Base-by-base conservation (phyloP, 257 asterid species). In the Lantana camara region DNA sequence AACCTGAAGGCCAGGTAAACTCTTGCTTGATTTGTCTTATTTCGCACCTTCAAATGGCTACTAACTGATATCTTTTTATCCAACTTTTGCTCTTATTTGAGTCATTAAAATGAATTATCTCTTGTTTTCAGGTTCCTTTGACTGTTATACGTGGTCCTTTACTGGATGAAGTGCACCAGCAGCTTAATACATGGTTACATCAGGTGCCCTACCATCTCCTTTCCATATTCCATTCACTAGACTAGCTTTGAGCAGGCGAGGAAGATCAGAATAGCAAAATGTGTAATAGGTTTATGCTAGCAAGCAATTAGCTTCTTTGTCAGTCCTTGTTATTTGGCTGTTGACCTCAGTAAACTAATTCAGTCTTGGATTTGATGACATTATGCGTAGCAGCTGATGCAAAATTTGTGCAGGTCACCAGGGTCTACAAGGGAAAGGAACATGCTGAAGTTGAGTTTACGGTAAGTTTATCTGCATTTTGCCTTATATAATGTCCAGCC, bases 121-220 rank as follows among this genome's bases (percentile, higher is more conserved):
- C 56, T 64, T 68, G 46, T 61, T 72, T 59, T 63, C 75, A 84
- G 91, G 84, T 75, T 57, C 78, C 91, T 17, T 55, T 74, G 75
- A 64, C 73, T 72, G 84, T 85, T 64, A 57, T 80, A 16, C 85
- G 79, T 4, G 96, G 96, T 68, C 87, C 96, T 17, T 19, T 88
- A 68, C 46, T 88, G 65, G 96, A 88, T 78, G 96, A 88, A 85
- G 87, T 88, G 42, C 89, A 88, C 77, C 89, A 88, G 72, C 87
- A 78, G 72, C 24, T 83, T 40, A 88, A 72, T 72, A 13, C 87
- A 19, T 88, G 95, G 95, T 60, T 88, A 71, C 75, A 85, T 85
- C 96, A 88, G 96, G 96, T 88, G 20, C 50, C 41, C 17, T 14
- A 57, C 56, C 59, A 53, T 54, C 67, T 62, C 24, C 42, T 41